A percentile compares a stretch with the other conserved stretches of the same genome.
Evolutionary conservation across 352 stramenopile genomes (phyloP).

Genomic region (Achlya hypogyna): DNA sequence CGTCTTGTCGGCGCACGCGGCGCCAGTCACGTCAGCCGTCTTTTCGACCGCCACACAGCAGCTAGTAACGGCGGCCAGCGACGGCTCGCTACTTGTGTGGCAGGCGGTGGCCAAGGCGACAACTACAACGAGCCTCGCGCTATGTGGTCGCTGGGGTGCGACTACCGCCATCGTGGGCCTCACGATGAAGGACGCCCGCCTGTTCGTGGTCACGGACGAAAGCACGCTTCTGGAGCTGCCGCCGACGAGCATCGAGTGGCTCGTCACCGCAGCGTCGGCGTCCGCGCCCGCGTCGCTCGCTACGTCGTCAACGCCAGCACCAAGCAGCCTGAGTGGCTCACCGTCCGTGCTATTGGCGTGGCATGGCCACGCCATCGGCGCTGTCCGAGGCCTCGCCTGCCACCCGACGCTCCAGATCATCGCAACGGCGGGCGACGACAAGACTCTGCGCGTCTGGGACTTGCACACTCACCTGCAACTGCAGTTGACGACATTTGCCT

Average conservation of each 20-base stretch:
- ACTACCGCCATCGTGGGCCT: neutral
- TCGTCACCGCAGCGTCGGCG: neutral
- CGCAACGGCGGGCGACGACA: constrained; percentile 52
- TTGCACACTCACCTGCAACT: constrained; percentile 41
- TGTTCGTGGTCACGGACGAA: constrained; percentile 10
- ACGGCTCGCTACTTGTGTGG: constrained; percentile 14
- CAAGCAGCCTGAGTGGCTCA: too few relatives aligned
- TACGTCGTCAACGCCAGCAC: too few relatives aligned
- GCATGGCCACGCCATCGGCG: constrained; percentile 13
- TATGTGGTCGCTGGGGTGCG: neutral
- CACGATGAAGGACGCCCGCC: neutral
- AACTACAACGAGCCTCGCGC: neutral
- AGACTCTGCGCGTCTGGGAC: constrained; percentile 67
- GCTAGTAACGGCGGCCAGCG: constrained; percentile 4
- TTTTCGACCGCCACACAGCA: neutral
- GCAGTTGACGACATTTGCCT: constrained; percentile 42
- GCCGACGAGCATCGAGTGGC: constrained; percentile 5
- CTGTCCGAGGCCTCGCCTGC: constrained; percentile 32
- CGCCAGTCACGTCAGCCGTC: constrained; percentile 2
- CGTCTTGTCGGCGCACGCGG: neutral
- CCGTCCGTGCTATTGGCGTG: constrained; percentile 2
- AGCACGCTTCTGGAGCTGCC: neutral
- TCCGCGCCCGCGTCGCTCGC: too few relatives aligned
- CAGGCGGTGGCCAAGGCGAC: neutral
- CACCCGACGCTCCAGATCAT: constrained; percentile 53